These are phyloP conservation scores for Kodamaea anthophila DNA, from an alignment of 1,139 yeast species.

Conservation along the genomic window DNA sequence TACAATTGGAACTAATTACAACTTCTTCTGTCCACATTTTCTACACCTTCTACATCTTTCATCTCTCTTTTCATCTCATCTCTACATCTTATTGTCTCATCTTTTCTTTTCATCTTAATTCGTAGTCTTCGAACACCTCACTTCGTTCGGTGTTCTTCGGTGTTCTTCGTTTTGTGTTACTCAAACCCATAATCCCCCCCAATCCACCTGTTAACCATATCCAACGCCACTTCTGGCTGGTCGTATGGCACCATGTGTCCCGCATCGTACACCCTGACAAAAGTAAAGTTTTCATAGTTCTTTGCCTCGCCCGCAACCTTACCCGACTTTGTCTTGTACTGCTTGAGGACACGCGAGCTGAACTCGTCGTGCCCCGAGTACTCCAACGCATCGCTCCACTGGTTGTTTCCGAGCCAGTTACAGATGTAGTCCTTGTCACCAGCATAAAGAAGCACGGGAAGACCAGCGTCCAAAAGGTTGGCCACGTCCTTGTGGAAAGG, in stretches of 20 bases:
- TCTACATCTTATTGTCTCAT: neutral
- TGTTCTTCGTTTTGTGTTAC: neutral
- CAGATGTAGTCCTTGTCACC: slow-evolving; percentile 38
- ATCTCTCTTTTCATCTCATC: too few species aligned
- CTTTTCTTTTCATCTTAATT: neutral
- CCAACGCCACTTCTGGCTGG: slow-evolving; percentile 69
- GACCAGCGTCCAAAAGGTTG: slow-evolving; percentile 46
- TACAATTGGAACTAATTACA: too few species aligned
- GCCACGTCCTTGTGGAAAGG: slow-evolving; percentile 63
- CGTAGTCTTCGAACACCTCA: neutral
- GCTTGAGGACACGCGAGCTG: slow-evolving; percentile 23
- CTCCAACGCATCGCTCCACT: slow-evolving; percentile 28
- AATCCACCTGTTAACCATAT: slow-evolving; percentile 78
- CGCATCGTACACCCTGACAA: slow-evolving; percentile 57
- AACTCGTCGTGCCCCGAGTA: slow-evolving; percentile 24
- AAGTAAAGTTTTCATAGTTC: slow-evolving; percentile 49
- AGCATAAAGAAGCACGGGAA: slow-evolving; percentile 35
- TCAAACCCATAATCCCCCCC: slow-evolving; percentile 37
- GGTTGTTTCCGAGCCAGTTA: slow-evolving; percentile 37
- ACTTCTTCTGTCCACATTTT: too few species aligned
- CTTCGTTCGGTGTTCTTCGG: neutral
- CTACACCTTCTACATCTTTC: too few species aligned
- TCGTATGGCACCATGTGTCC: slow-evolving; percentile 81
- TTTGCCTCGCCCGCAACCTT: slow-evolving; percentile 56
- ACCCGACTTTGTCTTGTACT: slow-evolving; percentile 38